phyloP scores from a whole-genome alignment of 1,284 basidiomycete species.

The Mycena sp. region DNA sequence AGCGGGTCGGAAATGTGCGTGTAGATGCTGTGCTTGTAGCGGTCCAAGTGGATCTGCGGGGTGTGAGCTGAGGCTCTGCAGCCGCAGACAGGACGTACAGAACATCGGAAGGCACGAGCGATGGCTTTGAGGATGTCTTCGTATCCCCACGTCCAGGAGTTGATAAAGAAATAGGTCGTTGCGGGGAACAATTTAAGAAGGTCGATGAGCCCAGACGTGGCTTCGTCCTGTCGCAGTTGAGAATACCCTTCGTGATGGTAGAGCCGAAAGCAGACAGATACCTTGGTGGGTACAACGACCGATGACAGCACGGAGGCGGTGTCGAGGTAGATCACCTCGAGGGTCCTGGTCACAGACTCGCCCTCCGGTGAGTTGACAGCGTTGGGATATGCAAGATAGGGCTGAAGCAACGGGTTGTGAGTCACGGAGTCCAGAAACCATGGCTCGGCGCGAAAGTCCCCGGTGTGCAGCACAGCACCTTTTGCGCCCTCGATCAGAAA shows the following conservation, averaged over 20 bases:
- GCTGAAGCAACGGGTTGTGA: slow-evolving; percentile 75
- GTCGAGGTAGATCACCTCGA: slow-evolving; percentile 90
- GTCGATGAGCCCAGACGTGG: slow-evolving; percentile 71
- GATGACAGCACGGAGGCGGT: slow-evolving; percentile 76
- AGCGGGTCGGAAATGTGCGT: slow-evolving; percentile 68
- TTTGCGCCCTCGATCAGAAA: slow-evolving; percentile 83
- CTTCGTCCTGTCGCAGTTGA: slow-evolving; percentile 59
- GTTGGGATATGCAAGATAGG: slow-evolving; percentile 61
- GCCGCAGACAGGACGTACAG: background rate
- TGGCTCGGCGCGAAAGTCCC: slow-evolving; percentile 89
- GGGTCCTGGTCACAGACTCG: slow-evolving; percentile 45
- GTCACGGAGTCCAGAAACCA: slow-evolving; percentile 77
- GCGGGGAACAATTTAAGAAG: slow-evolving; percentile 76
- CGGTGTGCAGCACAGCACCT: slow-evolving; percentile 88
- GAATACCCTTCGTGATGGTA: background rate
- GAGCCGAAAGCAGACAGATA: slow-evolving; percentile 38
- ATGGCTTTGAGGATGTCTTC: slow-evolving; percentile 86
- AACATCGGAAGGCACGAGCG: slow-evolving; percentile 66
- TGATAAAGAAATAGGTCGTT: slow-evolving; percentile 85
- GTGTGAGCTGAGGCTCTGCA: background rate
- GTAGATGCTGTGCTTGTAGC: slow-evolving; percentile 84
- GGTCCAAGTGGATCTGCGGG: slow-evolving; percentile 85
- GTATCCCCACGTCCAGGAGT: slow-evolving; percentile 95
- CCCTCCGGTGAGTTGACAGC: too few relatives aligned
- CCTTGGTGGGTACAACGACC: slow-evolving; percentile 78